phyloP scores from a whole-genome alignment of 2,329 filamentous ascomycete genomes.

The Xylariaceae sp. region DNA sequence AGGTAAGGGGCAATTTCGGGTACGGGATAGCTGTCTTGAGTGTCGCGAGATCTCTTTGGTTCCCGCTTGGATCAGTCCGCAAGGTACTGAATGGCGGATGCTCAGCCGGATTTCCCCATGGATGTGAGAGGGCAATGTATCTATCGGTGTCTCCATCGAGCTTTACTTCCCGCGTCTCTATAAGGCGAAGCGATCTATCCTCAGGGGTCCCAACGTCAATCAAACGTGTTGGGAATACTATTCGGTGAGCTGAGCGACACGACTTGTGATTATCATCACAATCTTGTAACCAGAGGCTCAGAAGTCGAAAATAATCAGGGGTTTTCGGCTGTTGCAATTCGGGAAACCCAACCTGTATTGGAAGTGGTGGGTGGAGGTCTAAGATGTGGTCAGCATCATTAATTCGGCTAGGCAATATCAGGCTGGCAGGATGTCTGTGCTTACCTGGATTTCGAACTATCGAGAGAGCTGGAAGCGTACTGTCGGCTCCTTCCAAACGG shows the following conservation, averaged over 20 bases:
- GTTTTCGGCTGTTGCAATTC: conserved; percentile 5
- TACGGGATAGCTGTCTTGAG: conserved; percentile 11
- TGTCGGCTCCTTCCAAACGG: neutral
- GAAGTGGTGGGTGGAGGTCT: neutral
- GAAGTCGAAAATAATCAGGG: conserved; percentile 2
- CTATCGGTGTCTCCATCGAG: neutral
- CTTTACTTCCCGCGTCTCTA: conserved; percentile 1
- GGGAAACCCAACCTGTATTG: conserved; percentile 13
- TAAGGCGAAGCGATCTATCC: neutral
- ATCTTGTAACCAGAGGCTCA: conserved; percentile 9
- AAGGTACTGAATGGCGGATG: conserved; percentile 5
- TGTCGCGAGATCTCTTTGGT: conserved; percentile 9
- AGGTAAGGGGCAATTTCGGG: conserved; percentile 9
- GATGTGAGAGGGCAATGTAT: conserved; percentile 21
- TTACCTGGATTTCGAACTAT: conserved; percentile 1
- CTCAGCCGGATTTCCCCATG: conserved; percentile 18
- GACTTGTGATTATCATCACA: conserved; percentile 7
- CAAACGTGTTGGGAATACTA: conserved; percentile 10
- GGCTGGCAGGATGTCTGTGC: neutral
- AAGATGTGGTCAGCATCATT: neutral
- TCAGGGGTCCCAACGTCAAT: conserved; percentile 7
- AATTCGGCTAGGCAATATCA: neutral
- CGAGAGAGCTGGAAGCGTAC: neutral
- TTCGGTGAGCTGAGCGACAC: neutral
- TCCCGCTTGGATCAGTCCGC: neutral